Base-by-base conservation (phyloP, 805 yeast genomes). In the Pachysolen tannophilus region DNA sequence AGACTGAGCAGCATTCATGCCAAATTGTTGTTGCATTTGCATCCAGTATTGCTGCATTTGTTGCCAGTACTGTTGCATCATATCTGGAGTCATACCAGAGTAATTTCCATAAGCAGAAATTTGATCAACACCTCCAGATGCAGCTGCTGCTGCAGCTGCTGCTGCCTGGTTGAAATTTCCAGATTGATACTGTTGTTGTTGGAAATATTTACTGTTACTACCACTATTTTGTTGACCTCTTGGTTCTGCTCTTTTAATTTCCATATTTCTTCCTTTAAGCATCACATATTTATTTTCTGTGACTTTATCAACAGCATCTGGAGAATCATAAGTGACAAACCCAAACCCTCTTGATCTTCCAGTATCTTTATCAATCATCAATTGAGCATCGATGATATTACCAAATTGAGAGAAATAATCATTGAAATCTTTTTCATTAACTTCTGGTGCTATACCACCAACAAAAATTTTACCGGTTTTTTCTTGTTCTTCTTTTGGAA, bases 261-360 rank as follows among this genome's bases (percentile, higher is more conserved):
- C 92, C 75, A 82, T 80, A 37, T 79, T 70, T 50, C 82, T 84
- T 32, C 95, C 96, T 52, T 86, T 87, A 49, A 90, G 78, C 38
- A 78, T 76, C 44, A 90, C 72, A 52, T 77, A 86, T 57, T 82
- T 82, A 56, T 81, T 82, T 39, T 78, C 81, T 37, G 92, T 78
- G 37, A 85, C 94, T 46, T 78, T 70, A 50, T 88, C 97, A 30
- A 90, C 96, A 11, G 96, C 96, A 30, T 82, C 88, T 16, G 95
- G 94, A 14, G 94, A 75, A 52, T 90, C 97, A 60, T 82, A 90
- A 10, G 98, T 90, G 43, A 90, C 87, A 58, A 90, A 90, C 1
- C 98, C 98, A 58, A 87, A 90, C 18, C 98, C 98, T 63, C 97
- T 75, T 3, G 96, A 86, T 52, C 94, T 76, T 40, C 97, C 97